Percentiles rank a stretch among this genome's conserved stretches.
These are phyloP conservation scores for Fusarium brevicatenulatum DNA, from an alignment of 2,329 filamentous ascomycete species.

Conservation along the genomic window DNA sequence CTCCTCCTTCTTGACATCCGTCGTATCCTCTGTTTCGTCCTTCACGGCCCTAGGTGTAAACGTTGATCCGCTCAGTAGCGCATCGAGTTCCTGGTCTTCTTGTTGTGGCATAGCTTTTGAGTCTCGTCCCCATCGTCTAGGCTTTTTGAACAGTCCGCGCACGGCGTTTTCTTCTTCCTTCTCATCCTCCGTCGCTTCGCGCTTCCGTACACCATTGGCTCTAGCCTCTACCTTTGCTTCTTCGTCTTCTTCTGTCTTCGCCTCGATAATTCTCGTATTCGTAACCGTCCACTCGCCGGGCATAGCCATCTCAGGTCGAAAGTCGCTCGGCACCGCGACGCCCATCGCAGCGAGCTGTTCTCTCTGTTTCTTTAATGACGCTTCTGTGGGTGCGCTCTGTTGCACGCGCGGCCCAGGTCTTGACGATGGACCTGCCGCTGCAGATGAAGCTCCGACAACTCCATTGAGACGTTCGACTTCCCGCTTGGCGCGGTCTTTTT, in stretches of 20 bases:
- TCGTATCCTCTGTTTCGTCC: conserved; percentile 35
- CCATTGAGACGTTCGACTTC: conserved; percentile 90
- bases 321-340: conserved; percentile 82
- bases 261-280: conserved; percentile 68
- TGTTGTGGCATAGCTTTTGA: conserved; percentile 60
- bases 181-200: conserved; percentile 68
- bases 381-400: conserved; percentile 52
- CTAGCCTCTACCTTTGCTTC: conserved; percentile 57
- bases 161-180: conserved; percentile 70
- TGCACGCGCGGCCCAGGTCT: conserved; percentile 14
- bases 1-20: conserved; percentile 40
- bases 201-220: conserved; percentile 70
- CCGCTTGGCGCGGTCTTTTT: conserved; percentile 82
- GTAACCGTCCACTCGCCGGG: conserved; percentile 87
- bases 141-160: conserved; percentile 69
- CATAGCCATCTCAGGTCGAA: conserved; percentile 84
- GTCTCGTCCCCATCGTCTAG: conserved; percentile 64
- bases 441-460: conserved; percentile 65
- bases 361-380: conserved; percentile 83
- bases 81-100: conserved; percentile 69
- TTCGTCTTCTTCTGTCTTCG: conserved; percentile 54
- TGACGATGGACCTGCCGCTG: conserved; percentile 43
- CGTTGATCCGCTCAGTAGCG: conserved; percentile 59
- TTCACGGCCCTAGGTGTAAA: conserved; percentile 41
- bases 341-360: conserved; percentile 90